These are phyloP conservation scores for Malania oleifera DNA, from an alignment of 164 flowering plant genomes.

Conservation along the genomic window DNA sequence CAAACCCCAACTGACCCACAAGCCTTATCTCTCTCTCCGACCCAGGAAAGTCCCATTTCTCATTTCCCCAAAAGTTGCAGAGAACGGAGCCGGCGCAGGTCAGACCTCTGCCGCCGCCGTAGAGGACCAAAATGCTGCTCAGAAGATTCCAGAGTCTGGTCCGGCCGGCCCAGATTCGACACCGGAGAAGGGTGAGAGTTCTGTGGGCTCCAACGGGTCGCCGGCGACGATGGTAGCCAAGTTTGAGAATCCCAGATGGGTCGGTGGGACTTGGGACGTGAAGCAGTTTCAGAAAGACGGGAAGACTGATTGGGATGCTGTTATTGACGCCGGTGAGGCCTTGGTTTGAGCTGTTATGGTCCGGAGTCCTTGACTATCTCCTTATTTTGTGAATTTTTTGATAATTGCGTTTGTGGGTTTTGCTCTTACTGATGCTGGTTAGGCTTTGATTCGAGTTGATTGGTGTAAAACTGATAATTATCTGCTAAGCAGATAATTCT, in stretches of 20 bases:
- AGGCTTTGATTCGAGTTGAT: neutral
- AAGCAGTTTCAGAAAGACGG: slow-evolving; percentile 75
- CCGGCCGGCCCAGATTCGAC: slow-evolving; percentile 5
- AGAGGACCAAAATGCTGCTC: slow-evolving; percentile 25
- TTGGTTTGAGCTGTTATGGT: neutral
- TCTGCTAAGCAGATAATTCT: no score
- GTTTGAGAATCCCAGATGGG: slow-evolving; percentile 73
- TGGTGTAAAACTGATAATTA: no score
- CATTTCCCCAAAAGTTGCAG: slow-evolving; percentile 20
- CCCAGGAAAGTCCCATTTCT: slow-evolving; percentile 19
- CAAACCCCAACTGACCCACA: slow-evolving; percentile 29
- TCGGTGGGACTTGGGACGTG: slow-evolving; percentile 90
- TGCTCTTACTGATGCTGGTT: no score
- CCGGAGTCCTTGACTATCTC: no score
- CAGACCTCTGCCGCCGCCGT: slow-evolving; percentile 29
- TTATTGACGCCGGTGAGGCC: slow-evolving; percentile 82
- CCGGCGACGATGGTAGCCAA: slow-evolving; percentile 21
- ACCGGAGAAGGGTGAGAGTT: slow-evolving; percentile 23
- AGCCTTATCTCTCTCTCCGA: slow-evolving; percentile 19
- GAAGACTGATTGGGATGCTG: slow-evolving; percentile 83
- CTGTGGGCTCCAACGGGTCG: slow-evolving; percentile 33
- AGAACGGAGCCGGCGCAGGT: slow-evolving; percentile 50
- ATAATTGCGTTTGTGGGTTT: no score
- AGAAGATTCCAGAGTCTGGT: slow-evolving; percentile 14
- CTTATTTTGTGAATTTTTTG: no score